Evolutionary conservation across 1,284 basidiomycete species (phyloP), one percentile per base, ranked within the genome.

Genomic region (Cutaneotrichosporon dermatis): DNA sequence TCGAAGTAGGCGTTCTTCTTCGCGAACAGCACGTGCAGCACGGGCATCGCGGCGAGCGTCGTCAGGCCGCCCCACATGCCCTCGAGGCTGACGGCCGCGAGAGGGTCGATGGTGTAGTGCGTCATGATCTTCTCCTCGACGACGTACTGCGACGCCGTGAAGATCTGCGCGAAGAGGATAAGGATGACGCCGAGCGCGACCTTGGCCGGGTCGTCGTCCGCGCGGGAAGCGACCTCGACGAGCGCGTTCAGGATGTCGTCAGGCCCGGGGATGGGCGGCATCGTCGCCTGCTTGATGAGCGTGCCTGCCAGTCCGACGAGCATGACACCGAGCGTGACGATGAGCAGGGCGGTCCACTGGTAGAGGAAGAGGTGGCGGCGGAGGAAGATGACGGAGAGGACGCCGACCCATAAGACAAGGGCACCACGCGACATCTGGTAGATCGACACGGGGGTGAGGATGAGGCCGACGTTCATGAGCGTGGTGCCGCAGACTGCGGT

Each of bases 401-500:
- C 76, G 42, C 93, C 96, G 64, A 99, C 96, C 81, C 96, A 99
- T 55, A 99, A 85, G 55, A 99, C 95, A 58, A 99, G 86, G 11
- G 94, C 91, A 45, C 96, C 96, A 64, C 96, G 86, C 44, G 90
- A 92, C 95, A 98, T 98, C 80, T 95, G 95, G 82, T 91, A 98
- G 70, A 99, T 92, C 54, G 92, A 96, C 46, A 98, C 95, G 33
- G 94, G 94, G 1, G 92, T 95, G 76, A 95, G 92, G 51, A 98
- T 84, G 55, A 98, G 83, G 59, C 93, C 94, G 68, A 94, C 83
- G 71, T 96, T 96, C 94, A 97, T 97, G 68, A 94, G 82, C 84
- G 92, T 76, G 12, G 72, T 75, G 3, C 74, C 73, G 59, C 71
- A 76, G 60, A 76, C 75, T 75, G 57, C 9, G 11, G 25, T 25